Percentiles rank a stretch among this genome's conserved stretches.
These are phyloP conservation scores for Apocynum venetum DNA, from an alignment of 257 asterid species.

Conservation along the genomic window DNA sequence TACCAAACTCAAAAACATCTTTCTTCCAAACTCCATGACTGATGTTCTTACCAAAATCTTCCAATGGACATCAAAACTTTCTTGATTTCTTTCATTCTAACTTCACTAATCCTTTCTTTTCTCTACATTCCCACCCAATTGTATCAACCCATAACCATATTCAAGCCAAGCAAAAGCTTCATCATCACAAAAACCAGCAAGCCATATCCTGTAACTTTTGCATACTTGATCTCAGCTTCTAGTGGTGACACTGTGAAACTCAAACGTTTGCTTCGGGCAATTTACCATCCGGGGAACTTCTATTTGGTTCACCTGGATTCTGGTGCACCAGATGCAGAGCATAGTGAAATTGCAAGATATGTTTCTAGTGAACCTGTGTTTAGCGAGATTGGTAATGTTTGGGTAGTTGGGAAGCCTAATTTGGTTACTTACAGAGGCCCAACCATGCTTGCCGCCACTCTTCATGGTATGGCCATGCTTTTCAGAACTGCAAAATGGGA, in stretches of 20 bases:
- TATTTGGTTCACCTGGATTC: slow-evolving; percentile 72
- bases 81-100: slow-evolving; percentile 42
- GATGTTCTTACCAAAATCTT: not conserved
- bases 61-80: slow-evolving; percentile 53
- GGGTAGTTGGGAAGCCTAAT: slow-evolving; percentile 65
- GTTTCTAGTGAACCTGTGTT: slow-evolving; percentile 51
- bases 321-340: slow-evolving; percentile 60
- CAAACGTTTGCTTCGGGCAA: slow-evolving; percentile 64
- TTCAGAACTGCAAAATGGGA: slow-evolving; percentile 70
- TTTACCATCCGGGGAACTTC: slow-evolving; percentile 76
- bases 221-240: slow-evolving; percentile 86
- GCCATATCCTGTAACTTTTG: slow-evolving; percentile 66
- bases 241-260: slow-evolving; percentile 66
- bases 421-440: slow-evolving; percentile 89
- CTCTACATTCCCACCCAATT: slow-evolving; percentile 48
- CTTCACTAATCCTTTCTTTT: slow-evolving; percentile 46
- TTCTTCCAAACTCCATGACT: not conserved
- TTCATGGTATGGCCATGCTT: slow-evolving; percentile 71
- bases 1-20: not conserved
- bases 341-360: slow-evolving; percentile 56
- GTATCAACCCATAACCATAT: slow-evolving; percentile 44
- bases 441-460: slow-evolving; percentile 84
- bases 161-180: slow-evolving; percentile 37
- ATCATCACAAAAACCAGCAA: slow-evolving; percentile 39
- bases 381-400: slow-evolving; percentile 61